Base-by-base conservation (phyloP, 495 filamentous ascomycete genomes). In the Lindgomyces ingoldianus region DNA sequence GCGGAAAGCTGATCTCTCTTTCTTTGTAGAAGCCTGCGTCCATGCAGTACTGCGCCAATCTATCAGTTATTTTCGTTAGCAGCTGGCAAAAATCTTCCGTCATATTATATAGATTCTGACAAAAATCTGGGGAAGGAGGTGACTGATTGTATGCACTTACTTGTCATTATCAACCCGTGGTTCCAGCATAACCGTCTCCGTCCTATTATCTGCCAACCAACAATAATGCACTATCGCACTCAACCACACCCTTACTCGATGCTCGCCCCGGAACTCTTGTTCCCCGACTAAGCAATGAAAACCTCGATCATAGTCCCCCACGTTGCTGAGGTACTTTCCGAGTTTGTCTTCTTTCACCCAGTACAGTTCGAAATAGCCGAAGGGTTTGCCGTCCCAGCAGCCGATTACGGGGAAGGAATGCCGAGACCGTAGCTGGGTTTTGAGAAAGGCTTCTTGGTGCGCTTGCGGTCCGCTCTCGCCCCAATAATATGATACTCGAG, bases 331-430 rank as follows among this genome's bases (percentile, higher is more conserved):
- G 51, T 88, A 76, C 26, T 80, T 80, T 0, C 90, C 91, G 22
- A 98, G 72, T 1, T 76, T 75, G 71, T 98, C 95, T 73, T 98
- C 94, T 68, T 96, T 96, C 1, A 94, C 93, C 95, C 95, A 98
- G 77, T 98, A 98, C 41, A 98, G 83, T 78, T 98, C 95, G 71
- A 98, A 96, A 69, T 95, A 98, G 0, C 94, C 94, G 75, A 98
- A 98, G 0, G 94, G 94, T 60, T 93, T 89, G 2, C 91, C 93
- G 65, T 96, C 91, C 92, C 93, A 98, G 78, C 89, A 86, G 29
- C 91, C 94, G 66, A 98, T 93, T 1, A 87, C 90, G 0, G 94
- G 95, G 77, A 96, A 96, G 51, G 85, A 91, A 74, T 97, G 89
- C 10, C 79, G 80, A 27, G 79, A 83, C 11, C 80, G 81, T 42